Evolutionary conservation across 768 basidiomycete species (phyloP).

Genomic region (Russula dissimulans): DNA sequence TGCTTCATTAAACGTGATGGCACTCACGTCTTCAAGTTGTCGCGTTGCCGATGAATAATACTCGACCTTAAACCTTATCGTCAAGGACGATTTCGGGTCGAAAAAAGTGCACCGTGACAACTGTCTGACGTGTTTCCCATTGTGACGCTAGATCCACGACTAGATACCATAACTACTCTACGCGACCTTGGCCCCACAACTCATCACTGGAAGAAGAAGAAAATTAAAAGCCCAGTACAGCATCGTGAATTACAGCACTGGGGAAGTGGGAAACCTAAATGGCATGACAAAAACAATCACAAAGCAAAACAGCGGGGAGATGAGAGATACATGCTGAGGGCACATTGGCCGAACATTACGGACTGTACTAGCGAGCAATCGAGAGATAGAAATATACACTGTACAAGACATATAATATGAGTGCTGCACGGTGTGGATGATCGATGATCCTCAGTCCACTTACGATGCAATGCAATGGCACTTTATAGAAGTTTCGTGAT

Average conservation of each 20-base stretch:
- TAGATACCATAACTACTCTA: too few species aligned
- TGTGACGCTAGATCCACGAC: too few species aligned
- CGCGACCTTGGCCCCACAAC: too few species aligned
- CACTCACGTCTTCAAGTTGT: too few species aligned
- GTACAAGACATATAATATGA: slow-evolving; percentile 22
- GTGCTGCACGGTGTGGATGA: slow-evolving; percentile 48
- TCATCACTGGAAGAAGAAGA: too few species aligned
- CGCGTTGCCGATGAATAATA: too few species aligned
- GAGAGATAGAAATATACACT: background rate
- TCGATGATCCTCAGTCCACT: slow-evolving; percentile 28
- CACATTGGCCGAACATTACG: background rate
- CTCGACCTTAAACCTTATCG: too few species aligned
- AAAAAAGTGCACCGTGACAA: too few species aligned
- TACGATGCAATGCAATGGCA: background rate
- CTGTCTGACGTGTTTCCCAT: too few species aligned
- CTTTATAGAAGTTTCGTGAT: slow-evolving; percentile 55
- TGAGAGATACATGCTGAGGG: background rate
- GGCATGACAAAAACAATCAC: too few species aligned
- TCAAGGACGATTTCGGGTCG: too few species aligned
- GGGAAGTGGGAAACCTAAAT: background rate
- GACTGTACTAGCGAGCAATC: background rate
- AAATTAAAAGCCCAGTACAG: background rate
- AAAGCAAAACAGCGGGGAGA: background rate
- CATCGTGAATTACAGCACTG: background rate
- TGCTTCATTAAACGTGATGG: too few species aligned